phyloP scores from a whole-genome alignment of 495 filamentous ascomycete species.

The Mytilinidion resinicola region DNA sequence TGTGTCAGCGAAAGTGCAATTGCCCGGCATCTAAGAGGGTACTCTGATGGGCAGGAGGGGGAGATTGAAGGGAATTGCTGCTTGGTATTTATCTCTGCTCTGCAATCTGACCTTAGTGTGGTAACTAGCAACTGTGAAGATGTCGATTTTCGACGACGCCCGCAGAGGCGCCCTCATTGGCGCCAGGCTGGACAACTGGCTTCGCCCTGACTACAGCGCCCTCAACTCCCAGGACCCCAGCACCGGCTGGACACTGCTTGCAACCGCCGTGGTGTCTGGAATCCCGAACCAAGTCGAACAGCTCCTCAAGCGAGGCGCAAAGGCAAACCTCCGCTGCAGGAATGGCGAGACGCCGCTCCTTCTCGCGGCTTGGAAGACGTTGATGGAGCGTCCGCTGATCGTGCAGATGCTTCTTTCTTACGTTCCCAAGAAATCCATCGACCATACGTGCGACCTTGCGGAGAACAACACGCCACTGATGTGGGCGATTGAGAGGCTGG shows the following conservation, averaged over 20 bases:
- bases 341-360: neutral
- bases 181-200: too few species aligned
- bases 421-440: neutral
- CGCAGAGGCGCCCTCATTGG: too few species aligned
- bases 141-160: too few species aligned
- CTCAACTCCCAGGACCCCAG: neutral
- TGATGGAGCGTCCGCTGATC: neutral
- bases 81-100: too few species aligned
- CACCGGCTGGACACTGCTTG: neutral
- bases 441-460: neutral
- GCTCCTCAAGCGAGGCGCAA: neutral
- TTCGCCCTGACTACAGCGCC: too few species aligned
- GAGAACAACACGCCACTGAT: neutral
- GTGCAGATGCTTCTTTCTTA: neutral
- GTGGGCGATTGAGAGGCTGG: neutral
- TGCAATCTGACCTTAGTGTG: too few species aligned
- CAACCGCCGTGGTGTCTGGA: neutral
- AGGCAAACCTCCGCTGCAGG: neutral
- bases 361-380: neutral
- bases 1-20: too few species aligned
- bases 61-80: too few species aligned
- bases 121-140: too few species aligned
- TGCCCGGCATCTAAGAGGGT: too few species aligned
- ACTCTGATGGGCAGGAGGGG: too few species aligned
- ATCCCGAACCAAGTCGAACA: neutral